phyloP scores from a whole-genome alignment of 2,329 filamentous ascomycete species.

The Exophiala phaeomuriformis region DNA sequence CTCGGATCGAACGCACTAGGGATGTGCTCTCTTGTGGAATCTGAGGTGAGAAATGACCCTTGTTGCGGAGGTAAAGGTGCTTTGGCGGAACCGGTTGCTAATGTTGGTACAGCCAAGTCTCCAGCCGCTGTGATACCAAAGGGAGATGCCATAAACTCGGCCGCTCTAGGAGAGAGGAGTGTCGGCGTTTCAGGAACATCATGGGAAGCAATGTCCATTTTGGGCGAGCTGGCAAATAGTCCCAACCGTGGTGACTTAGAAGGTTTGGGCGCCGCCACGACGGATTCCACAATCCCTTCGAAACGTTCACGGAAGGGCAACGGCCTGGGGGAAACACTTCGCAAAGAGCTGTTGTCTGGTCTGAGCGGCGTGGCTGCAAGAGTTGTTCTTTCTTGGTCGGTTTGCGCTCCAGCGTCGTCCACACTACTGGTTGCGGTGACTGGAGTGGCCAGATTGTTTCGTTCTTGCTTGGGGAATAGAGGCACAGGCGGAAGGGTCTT shows the following conservation, averaged over 20 bases:
- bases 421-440: slow-evolving; percentile 13
- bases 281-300: slow-evolving; percentile 6
- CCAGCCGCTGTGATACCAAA: slow-evolving; percentile 33
- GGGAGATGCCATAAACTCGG: slow-evolving; percentile 37
- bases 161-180: slow-evolving; percentile 41
- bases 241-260: slow-evolving; percentile 26
- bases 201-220: slow-evolving; percentile 35
- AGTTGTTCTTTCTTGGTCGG: neutral
- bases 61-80: slow-evolving; percentile 11
- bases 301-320: slow-evolving; percentile 26
- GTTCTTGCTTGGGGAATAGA: slow-evolving; percentile 19
- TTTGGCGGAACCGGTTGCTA: slow-evolving; percentile 1
- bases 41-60: neutral
- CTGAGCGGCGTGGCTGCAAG: neutral
- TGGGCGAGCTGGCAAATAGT: slow-evolving; percentile 25
- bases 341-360: slow-evolving; percentile 3
- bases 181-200: slow-evolving; percentile 34
- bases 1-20: slow-evolving; percentile 21
- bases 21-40: slow-evolving; percentile 4
- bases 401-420: slow-evolving; percentile 7
- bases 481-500: slow-evolving; percentile 27
- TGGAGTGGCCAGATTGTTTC: slow-evolving; percentile 5
- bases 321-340: slow-evolving; percentile 23
- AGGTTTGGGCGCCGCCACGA: slow-evolving; percentile 17
- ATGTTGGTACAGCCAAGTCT: slow-evolving; percentile 27